These are phyloP conservation scores for Conringia planisiliqua DNA, from an alignment of 345 rosid genomes.

Conservation along the genomic window DNA sequence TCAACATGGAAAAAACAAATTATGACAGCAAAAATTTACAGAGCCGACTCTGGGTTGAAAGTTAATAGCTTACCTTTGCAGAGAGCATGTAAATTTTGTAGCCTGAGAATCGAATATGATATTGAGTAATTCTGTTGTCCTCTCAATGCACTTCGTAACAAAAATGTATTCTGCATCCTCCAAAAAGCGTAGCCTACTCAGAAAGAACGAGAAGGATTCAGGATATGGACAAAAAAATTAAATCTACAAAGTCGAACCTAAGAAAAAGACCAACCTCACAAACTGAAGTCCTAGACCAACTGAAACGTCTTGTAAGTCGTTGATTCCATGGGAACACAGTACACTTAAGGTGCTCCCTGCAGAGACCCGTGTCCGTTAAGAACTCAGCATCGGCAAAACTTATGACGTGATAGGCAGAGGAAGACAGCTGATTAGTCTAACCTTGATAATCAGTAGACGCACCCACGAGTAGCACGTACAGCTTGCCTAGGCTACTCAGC, in stretches of 20 bases:
- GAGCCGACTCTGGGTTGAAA: neutral
- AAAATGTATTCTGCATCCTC: constrained; percentile 59
- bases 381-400: constrained; percentile 15
- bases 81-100: constrained; percentile 34
- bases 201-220: neutral
- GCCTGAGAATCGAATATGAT: constrained; percentile 40
- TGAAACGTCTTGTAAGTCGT: constrained; percentile 60
- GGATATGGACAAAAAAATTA: neutral
- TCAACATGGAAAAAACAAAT: constrained; percentile 12
- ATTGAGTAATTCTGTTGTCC: constrained; percentile 54
- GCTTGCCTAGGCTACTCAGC: constrained; percentile 56
- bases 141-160: constrained; percentile 60
- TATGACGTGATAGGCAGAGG: constrained; percentile 18
- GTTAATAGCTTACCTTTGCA: constrained; percentile 54
- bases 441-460: constrained; percentile 62
- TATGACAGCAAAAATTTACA: neutral
- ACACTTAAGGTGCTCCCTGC: constrained; percentile 61
- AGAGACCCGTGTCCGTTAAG: constrained; percentile 21
- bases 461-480: constrained; percentile 67
- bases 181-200: constrained; percentile 49
- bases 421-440: constrained; percentile 37
- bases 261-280: constrained; percentile 60
- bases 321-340: constrained; percentile 59
- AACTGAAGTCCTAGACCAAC: constrained; percentile 83
- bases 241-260: constrained; percentile 2